Evolutionary conservation across 164 flowering plant genomes (phyloP).

Genomic region (Platanus orientalis): DNA sequence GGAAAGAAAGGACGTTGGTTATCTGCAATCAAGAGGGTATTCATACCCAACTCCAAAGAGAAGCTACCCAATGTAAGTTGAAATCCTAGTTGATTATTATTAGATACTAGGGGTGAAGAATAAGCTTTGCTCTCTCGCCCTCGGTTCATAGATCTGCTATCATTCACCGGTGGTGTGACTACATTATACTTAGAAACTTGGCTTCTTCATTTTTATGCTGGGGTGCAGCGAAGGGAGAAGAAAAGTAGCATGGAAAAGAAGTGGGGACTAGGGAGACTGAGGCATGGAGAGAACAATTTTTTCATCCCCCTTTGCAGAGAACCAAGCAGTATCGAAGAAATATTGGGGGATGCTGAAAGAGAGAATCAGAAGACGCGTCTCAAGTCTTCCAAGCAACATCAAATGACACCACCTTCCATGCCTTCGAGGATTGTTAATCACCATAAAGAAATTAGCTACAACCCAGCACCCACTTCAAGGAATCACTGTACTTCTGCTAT

Average conservation of each 20-base stretch:
- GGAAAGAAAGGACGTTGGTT: conserved; percentile 85
- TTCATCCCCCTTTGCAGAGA: conserved; percentile 77
- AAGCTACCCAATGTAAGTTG: conserved; percentile 52
- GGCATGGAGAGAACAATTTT: conserved; percentile 56
- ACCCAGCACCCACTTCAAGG: conserved; percentile 36
- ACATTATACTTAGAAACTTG: background rate
- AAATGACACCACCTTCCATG: conserved; percentile 20
- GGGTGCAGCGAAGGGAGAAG: conserved; percentile 52
- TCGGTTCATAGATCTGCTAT: too few species aligned
- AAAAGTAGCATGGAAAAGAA: conserved; percentile 50
- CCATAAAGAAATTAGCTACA: conserved; percentile 5
- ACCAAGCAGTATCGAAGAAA: conserved; percentile 92
- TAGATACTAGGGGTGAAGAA: too few species aligned
- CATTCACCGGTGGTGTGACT: too few species aligned
- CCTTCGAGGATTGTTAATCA: conserved; percentile 17
- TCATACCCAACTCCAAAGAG: conserved; percentile 61
- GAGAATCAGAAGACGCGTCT: conserved; percentile 41
- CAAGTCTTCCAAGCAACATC: conserved; percentile 33
- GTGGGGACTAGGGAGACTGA: conserved; percentile 48
- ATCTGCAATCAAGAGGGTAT: conserved; percentile 83
- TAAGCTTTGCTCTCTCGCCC: background rate
- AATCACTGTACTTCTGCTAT: conserved; percentile 61
- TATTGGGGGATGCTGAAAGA: conserved; percentile 80
- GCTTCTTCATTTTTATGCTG: background rate
- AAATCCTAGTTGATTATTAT: background rate